Percentiles rank a stretch among this genome's conserved stretches.
These are phyloP conservation scores for Adansonia gregorii DNA, from an alignment of 441 rosid species.

Conservation along the genomic window DNA sequence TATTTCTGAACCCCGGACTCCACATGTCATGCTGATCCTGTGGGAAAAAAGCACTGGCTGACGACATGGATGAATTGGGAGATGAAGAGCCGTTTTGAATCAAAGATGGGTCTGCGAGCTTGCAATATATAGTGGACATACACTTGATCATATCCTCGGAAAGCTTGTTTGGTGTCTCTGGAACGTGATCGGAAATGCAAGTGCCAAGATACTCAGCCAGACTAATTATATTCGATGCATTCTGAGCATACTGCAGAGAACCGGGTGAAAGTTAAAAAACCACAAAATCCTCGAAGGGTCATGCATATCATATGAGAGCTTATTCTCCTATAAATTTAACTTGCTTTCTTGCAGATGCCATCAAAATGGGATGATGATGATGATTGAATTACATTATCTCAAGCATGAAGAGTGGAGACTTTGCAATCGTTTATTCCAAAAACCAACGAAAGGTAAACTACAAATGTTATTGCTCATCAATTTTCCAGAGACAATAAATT, in stretches of 20 bases:
- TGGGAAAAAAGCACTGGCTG: constrained; percentile 71
- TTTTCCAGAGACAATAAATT: constrained; percentile 7
- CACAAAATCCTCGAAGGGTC: constrained; percentile 3
- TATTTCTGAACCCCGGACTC: constrained; percentile 83
- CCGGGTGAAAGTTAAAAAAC: constrained; percentile 19
- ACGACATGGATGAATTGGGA: constrained; percentile 79
- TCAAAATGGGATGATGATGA: neutral
- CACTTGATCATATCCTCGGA: constrained; percentile 92
- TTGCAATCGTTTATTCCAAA: neutral
- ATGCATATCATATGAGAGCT: neutral
- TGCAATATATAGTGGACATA: constrained; percentile 85
- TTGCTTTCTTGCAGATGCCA: constrained; percentile 5
- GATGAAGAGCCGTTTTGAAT: constrained; percentile 63
- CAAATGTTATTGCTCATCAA: neutral
- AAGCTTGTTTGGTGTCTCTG: constrained; percentile 80
- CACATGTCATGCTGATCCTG: constrained; percentile 71
- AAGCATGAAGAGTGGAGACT: neutral
- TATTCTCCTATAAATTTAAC: neutral
- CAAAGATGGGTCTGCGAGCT: constrained; percentile 82
- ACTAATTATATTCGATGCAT: constrained; percentile 65
- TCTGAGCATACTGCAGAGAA: constrained; percentile 61
- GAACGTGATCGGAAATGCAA: constrained; percentile 79
- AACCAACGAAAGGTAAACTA: neutral
- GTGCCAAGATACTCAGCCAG: constrained; percentile 94
- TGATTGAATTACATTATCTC: neutral